A percentile compares a stretch with the other conserved stretches of the same genome.
Conservation (phyloP, 805 yeast genomes). For the Yamadazyma olivae region DNA sequence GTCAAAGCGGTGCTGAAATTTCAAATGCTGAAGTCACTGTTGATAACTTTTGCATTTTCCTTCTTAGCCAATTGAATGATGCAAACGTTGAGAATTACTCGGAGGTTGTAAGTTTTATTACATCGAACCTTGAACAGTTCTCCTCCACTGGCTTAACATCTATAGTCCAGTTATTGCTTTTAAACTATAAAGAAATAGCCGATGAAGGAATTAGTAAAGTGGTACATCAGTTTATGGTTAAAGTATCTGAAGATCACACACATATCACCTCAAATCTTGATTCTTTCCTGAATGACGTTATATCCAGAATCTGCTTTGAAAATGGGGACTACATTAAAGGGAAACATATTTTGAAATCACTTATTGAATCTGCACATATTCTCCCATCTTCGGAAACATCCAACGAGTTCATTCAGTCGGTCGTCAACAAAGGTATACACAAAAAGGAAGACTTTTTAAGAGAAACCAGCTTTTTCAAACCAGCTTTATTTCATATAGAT, state of each 20-base stretch:
- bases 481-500: conserved; percentile 4
- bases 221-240: not conserved
- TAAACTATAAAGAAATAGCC: not conserved
- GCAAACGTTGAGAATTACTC: not conserved
- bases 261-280: conserved; percentile 1
- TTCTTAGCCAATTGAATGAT: not conserved
- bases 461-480: conserved; percentile 8
- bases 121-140: not conserved
- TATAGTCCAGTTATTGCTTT: conserved; percentile 2
- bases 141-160: conserved; percentile 1
- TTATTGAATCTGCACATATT: not conserved
- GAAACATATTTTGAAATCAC: not conserved
- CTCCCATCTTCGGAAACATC: conserved; percentile 6
- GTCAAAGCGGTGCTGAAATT: not conserved
- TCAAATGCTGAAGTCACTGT: conserved; percentile 9
- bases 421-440: not conserved
- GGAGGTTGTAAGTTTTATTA: not conserved
- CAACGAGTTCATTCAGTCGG: conserved; percentile 3
- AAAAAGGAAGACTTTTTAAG: conserved; percentile 8
- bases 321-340: conserved; percentile 1
- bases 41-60: conserved; percentile 13
- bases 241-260: not conserved
- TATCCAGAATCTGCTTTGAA: conserved; percentile 1
- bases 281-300: conserved; percentile 1
- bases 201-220: not conserved